Base-by-base conservation (phyloP, 2,329 filamentous ascomycete genomes). In the Lachnellula suecica region DNA sequence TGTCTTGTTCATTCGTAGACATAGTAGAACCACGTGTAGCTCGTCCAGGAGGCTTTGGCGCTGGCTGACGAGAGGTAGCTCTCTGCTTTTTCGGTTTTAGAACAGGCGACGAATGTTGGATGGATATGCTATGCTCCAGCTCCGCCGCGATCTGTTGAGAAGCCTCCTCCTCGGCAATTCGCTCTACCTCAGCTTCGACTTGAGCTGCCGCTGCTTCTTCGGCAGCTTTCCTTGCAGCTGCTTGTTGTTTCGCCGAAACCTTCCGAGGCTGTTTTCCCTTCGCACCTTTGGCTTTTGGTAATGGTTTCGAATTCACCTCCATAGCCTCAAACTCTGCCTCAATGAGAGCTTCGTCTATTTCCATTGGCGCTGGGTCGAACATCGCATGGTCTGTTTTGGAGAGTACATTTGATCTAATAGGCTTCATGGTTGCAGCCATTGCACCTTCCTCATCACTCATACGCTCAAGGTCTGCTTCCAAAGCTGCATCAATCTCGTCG, bases 401-500 rank as follows among this genome's bases (percentile, higher is more conserved):
- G 20, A 51, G 35, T 41, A 59, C 63, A 25, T 44, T 62, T 15
- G 50, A 31, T 35, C 53, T 51, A 11, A 46, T 57, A 20, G 53
- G 27, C 42, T 58, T 59, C 35, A 59, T 58, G 11, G 31, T 25
- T 7, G 49, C 38, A 23, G 45, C 15, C 1, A 17, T 37, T 4
- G 52, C 25, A 2, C 49, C 74, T 41, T 83, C 81, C 13, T 79
- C 76, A 25, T 84, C 79, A 2, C 75, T 77, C 23, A 79, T 63
- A 1, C 76, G 79, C 25, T 85, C 81, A 9, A 89, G 74, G 52
- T 87, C 86, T 2, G 80, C 83, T 62, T 87, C 79, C 1, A 89
- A 72, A 44, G 82, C 82, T 20, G 79, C 79, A 47, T 89, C 83
- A 34, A 89, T 78, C 57, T 88, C 85, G 1, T 83, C 80, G 54